A percentile compares a stretch with the other conserved stretches of the same genome.
phyloP scores from a whole-genome alignment of 176 grass and related monocot species.

The Typha latifolia region DNA sequence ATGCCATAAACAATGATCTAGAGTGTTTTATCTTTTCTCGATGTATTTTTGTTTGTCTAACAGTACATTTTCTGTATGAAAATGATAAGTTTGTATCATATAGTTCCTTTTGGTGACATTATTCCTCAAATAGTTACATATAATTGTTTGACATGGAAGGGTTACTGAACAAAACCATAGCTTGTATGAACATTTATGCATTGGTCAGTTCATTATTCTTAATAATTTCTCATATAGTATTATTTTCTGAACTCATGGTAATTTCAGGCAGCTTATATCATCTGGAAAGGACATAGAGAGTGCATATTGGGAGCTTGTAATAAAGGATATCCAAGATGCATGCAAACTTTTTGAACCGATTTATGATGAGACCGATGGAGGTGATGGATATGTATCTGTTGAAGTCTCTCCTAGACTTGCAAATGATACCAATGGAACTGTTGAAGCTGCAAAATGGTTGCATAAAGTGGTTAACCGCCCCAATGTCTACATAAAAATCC shows the following conservation, averaged over 20 bases:
- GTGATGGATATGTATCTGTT: constrained; percentile 94
- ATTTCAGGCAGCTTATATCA: constrained; percentile 55
- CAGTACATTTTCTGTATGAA: no score
- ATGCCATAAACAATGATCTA: no score
- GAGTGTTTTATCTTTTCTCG: no score
- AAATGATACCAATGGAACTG: constrained; percentile 78
- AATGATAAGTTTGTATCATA: no score
- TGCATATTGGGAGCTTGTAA: constrained; percentile 94
- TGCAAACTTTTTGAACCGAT: constrained; percentile 91
- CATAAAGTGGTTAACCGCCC: constrained; percentile 70
- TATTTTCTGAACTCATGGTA: background rate
- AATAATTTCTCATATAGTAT: background rate
- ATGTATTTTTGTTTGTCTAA: no score
- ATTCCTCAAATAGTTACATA: no score
- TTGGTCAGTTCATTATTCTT: background rate
- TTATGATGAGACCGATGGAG: constrained; percentile 67
- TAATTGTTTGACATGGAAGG: no score
- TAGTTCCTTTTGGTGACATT: no score
- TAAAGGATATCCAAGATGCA: constrained; percentile 95
- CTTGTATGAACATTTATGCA: background rate
- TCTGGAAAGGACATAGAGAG: constrained; percentile 69
- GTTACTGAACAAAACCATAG: background rate
- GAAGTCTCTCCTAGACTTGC: constrained; percentile 93
- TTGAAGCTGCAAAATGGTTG: constrained; percentile 94
- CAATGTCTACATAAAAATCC: constrained; percentile 99